Conservation (phyloP, 139 green algal genomes). For the Chlorella sp. region DNA sequence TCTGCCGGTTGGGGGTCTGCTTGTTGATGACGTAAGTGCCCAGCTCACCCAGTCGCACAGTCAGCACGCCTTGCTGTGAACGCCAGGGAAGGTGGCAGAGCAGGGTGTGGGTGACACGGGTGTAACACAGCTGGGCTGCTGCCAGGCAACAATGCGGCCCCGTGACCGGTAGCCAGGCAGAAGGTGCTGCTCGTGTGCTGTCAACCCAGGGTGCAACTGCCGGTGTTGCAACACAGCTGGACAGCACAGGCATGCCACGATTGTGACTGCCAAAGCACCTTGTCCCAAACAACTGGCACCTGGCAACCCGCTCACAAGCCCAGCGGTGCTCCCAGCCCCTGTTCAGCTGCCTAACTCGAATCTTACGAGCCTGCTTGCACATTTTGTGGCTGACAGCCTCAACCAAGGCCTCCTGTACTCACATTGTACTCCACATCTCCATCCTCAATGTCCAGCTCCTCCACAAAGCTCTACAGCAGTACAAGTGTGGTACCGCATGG, state of each 20-base stretch:
- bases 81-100: neutral
- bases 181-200: neutral
- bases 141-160: neutral
- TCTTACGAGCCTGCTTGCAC: too few species aligned
- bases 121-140: neutral
- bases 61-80: constrained; percentile 86
- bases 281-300: neutral
- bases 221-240: neutral
- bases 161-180: neutral
- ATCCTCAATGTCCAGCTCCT: constrained; percentile 47
- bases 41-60: constrained; percentile 71
- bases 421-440: constrained; percentile 80
- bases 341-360: too few species aligned
- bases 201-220: neutral
- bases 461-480: constrained; percentile 3
- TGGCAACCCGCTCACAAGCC: neutral
- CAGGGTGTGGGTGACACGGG: neutral
- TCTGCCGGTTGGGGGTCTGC: constrained; percentile 95
- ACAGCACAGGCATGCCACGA: too few species aligned
- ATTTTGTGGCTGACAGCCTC: too few species aligned
- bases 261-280: too few species aligned
- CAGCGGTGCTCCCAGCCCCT: too few species aligned
- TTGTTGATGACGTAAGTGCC: constrained; percentile 99
- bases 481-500: neutral
- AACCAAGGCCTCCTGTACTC: constrained; percentile 28